phyloP scores from a whole-genome alignment of 495 filamentous ascomycete genomes.

The Tirmania nivea region DNA sequence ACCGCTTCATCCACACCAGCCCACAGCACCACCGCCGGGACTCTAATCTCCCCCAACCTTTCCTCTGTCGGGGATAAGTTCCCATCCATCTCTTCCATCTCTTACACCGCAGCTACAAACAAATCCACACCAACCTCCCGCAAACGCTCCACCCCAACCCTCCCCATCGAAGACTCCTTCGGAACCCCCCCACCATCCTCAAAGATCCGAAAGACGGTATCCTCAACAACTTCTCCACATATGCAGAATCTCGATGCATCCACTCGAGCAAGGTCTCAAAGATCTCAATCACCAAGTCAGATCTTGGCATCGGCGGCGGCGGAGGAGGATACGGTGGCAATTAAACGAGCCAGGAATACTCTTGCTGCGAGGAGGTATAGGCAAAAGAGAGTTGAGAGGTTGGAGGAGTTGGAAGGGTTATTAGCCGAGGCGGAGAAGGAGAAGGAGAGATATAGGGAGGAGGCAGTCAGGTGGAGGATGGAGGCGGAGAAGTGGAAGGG shows the following conservation, averaged over 20 bases:
- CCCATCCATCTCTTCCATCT: too few species aligned
- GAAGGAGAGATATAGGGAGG: conserved; percentile 28
- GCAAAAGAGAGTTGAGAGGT: conserved; percentile 50
- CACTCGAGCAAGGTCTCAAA: neutral
- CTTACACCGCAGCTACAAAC: too few species aligned
- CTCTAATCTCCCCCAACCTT: too few species aligned
- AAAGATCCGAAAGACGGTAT: neutral
- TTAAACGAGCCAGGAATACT: conserved; percentile 91
- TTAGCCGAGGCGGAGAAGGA: conserved; percentile 31
- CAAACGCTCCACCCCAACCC: neutral
- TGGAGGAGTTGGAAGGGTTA: conserved; percentile 36
- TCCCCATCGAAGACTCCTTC: neutral
- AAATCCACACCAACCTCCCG: neutral
- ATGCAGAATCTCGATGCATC: neutral
- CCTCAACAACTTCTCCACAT: neutral
- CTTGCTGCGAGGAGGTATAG: conserved; percentile 88
- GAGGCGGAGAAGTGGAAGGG: conserved; percentile 1
- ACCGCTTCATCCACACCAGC: too few species aligned
- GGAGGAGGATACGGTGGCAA: conserved; percentile 35
- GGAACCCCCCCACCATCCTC: neutral
- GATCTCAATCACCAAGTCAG: neutral
- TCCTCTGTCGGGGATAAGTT: too few species aligned
- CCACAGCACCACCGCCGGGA: too few species aligned
- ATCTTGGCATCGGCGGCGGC: neutral
- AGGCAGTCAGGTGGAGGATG: neutral